Conservation (phyloP, 257 asterid genomes). For the Petunia secreta region DNA sequence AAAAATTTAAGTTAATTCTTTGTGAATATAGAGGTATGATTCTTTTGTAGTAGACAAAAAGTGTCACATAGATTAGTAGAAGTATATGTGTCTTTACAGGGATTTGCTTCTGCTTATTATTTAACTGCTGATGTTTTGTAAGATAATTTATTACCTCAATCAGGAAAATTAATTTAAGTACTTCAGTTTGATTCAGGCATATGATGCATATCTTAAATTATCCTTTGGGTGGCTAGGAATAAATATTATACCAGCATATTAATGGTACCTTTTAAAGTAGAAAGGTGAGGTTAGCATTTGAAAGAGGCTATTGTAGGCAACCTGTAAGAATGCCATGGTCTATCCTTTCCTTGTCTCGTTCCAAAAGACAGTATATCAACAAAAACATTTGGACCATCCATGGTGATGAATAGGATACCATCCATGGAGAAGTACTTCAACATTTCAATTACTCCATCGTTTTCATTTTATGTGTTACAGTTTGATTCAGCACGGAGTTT, state of each 20-base stretch:
- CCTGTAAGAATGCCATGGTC: background rate
- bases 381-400: background rate
- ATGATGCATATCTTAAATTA: slow-evolving; percentile 1
- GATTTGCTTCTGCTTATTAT: background rate
- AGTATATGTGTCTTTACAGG: background rate
- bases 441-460: too few species aligned
- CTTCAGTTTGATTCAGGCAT: slow-evolving; percentile 12
- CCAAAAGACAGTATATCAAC: slow-evolving; percentile 8
- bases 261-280: slow-evolving; percentile 20
- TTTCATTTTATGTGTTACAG: too few species aligned
- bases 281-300: slow-evolving; percentile 6
- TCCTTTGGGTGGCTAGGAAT: background rate
- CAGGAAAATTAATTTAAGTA: background rate
- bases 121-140: background rate
- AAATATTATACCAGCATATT: background rate
- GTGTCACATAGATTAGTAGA: too few species aligned
- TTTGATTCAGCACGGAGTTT: too few species aligned
- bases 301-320: slow-evolving; percentile 14
- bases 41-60: too few species aligned
- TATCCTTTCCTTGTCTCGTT: background rate
- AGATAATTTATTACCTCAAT: background rate
- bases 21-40: too few species aligned
- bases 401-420: background rate
- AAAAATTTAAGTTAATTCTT: too few species aligned
- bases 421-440: too few species aligned